These are phyloP conservation scores for Actinomortierella wolfii DNA, from an alignment of 371 early-diverging fungal species.

Conservation along the genomic window DNA sequence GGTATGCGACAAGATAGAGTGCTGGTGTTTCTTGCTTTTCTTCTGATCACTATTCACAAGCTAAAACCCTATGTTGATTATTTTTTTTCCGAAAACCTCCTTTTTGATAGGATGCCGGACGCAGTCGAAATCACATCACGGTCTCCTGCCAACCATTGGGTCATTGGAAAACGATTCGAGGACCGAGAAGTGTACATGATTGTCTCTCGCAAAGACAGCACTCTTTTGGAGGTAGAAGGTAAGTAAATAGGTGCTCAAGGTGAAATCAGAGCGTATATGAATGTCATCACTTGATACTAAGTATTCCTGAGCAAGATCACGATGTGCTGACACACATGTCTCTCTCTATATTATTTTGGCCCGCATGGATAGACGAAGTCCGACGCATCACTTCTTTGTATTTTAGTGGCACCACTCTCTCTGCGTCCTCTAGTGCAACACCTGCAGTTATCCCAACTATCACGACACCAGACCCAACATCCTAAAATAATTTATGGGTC, in stretches of 20 bases:
- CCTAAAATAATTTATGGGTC: too few relatives aligned
- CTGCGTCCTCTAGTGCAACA: not conserved
- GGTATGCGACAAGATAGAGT: conserved; percentile 16
- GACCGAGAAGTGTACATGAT: conserved; percentile 63
- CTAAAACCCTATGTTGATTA: not conserved
- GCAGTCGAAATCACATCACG: conserved; percentile 65
- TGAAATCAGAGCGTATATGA: not conserved
- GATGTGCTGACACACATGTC: too few relatives aligned
- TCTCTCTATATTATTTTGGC: too few relatives aligned
- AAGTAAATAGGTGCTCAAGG: conserved; percentile 3
- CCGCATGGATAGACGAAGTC: conserved; percentile 26
- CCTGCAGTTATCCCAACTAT: not conserved
- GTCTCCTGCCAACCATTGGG: conserved; percentile 64
- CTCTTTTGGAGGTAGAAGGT: conserved; percentile 66
- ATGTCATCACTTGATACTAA: too few relatives aligned
- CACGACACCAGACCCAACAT: not conserved
- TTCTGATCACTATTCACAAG: not conserved
- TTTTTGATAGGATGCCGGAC: conserved; percentile 44
- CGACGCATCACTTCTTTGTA: conserved; percentile 41
- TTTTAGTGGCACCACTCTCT: conserved; percentile 19
- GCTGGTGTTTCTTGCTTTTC: not conserved
- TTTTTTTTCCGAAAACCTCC: conserved; percentile 2
- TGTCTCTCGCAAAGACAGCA: conserved; percentile 63
- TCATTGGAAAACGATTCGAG: conserved; percentile 59
- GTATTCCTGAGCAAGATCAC: too few relatives aligned